Conservation (phyloP, 257 asterid species). For the Primulina tabacum region DNA sequence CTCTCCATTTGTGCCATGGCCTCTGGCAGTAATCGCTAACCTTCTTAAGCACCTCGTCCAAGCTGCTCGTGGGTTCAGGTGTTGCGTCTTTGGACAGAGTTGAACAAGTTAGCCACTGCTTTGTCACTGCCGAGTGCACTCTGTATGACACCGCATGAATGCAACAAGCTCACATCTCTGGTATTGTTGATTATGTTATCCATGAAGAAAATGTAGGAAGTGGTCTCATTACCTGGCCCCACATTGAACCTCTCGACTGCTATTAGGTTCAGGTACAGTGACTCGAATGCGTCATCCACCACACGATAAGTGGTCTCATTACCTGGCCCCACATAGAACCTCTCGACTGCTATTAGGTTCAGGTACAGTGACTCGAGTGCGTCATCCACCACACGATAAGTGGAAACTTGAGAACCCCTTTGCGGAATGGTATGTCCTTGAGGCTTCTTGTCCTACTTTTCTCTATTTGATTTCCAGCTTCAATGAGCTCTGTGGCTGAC, state of each 20-base stretch:
- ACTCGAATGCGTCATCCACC: constrained; percentile 47
- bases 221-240: constrained; percentile 51
- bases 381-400: constrained; percentile 44
- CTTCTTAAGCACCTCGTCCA: too few relatives aligned
- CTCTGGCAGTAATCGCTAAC: constrained; percentile 38
- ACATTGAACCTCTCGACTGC: constrained; percentile 44
- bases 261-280: constrained; percentile 40
- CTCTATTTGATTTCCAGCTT: constrained; percentile 50
- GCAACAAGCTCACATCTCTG: constrained; percentile 49
- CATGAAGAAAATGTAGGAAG: constrained; percentile 56
- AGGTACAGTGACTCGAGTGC: constrained; percentile 41
- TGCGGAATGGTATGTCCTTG: constrained; percentile 31
- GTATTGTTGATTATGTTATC: constrained; percentile 47
- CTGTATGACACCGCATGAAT: constrained; percentile 28
- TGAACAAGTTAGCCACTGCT: too few relatives aligned
- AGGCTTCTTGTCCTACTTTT: too few relatives aligned
- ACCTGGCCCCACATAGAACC: constrained; percentile 52
- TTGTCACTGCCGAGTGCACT: too few relatives aligned
- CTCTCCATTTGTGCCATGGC: constrained; percentile 42
- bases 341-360: constrained; percentile 37
- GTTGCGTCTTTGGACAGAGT: too few relatives aligned
- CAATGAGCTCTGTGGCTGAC: constrained; percentile 41
- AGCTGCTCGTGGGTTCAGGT: too few relatives aligned
- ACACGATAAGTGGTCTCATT: constrained; percentile 49
- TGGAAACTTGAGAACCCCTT: constrained; percentile 49